Evolutionary conservation across 2,329 filamentous ascomycete genomes (phyloP).

Genomic region (Aspergillus fijiensis): DNA sequence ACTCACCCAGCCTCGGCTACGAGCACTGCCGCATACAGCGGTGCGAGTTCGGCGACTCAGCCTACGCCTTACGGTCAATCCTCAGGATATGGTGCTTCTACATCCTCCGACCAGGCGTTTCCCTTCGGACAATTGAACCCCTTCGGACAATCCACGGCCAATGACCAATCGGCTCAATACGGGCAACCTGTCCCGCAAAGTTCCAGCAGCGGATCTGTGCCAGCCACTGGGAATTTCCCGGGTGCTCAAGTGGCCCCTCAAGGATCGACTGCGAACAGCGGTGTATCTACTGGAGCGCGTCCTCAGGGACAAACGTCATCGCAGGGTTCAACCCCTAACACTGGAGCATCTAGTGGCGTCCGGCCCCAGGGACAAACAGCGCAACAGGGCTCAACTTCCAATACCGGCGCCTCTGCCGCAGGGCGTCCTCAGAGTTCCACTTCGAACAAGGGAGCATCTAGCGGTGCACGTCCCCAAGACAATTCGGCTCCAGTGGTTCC

Average conservation of each 20-base stretch:
- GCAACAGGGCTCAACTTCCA: background rate
- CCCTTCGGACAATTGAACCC: background rate
- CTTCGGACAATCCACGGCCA: background rate
- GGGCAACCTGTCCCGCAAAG: background rate
- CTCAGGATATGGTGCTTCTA: background rate
- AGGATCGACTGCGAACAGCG: background rate
- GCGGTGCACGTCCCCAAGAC: background rate
- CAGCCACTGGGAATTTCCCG: background rate
- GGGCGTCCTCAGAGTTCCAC: background rate
- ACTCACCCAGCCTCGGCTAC: no score
- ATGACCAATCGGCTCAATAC: background rate
- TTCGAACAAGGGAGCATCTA: background rate
- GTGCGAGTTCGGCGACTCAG: background rate
- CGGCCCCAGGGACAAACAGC: background rate
- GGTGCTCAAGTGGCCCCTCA: background rate
- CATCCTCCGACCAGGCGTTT: background rate
- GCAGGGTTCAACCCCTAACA: background rate
- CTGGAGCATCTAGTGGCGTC: background rate
- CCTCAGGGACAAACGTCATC: background rate
- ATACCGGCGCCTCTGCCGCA: background rate
- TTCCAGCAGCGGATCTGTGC: background rate
- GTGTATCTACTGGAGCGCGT: background rate
- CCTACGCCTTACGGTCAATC: background rate
- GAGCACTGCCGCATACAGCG: no score
- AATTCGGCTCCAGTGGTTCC: background rate